These are phyloP conservation scores for Rhizopogon hawkerae DNA, from an alignment of 1,284 basidiomycete species.

Conservation along the genomic window DNA sequence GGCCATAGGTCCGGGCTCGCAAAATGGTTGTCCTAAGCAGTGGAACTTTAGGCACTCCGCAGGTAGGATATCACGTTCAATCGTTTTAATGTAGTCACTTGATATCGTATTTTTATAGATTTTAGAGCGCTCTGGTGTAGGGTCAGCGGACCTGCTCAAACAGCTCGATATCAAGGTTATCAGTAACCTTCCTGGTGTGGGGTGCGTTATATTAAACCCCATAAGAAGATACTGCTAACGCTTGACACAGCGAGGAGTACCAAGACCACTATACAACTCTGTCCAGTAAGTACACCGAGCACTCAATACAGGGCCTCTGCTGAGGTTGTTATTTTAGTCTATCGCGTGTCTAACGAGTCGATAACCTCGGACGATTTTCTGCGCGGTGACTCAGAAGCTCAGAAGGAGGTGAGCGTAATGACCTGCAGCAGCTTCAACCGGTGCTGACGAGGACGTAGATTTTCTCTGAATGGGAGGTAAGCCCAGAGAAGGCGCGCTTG, in stretches of 20 bases:
- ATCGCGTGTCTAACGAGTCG: constrained; percentile 58
- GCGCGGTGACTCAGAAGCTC: constrained; percentile 52
- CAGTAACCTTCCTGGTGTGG: constrained; percentile 63
- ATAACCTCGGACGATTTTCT: constrained; percentile 60
- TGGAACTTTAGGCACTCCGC: constrained; percentile 62
- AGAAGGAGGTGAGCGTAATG: constrained; percentile 35
- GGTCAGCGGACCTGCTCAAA: constrained; percentile 44
- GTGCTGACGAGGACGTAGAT: constrained; percentile 28
- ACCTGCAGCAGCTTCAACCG: neutral
- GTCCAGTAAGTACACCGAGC: constrained; percentile 34
- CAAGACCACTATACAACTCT: constrained; percentile 69
- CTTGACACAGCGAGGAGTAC: constrained; percentile 48
- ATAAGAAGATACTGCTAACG: neutral
- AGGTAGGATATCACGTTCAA: constrained; percentile 16
- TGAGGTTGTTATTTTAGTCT: constrained; percentile 36
- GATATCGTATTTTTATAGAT: constrained; percentile 32
- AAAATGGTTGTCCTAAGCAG: constrained; percentile 58
- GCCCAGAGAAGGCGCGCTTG: constrained; percentile 59
- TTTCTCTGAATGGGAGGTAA: constrained; percentile 60
- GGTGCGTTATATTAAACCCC: constrained; percentile 30
- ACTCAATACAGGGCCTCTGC: constrained; percentile 1
- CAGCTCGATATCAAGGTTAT: constrained; percentile 53
- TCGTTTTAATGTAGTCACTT: neutral
- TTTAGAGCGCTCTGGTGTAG: constrained; percentile 63
- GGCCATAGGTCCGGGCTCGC: constrained; percentile 39